These are phyloP conservation scores for Dispira simplex DNA, from an alignment of 192 early-diverging fungal species.

Conservation along the genomic window DNA sequence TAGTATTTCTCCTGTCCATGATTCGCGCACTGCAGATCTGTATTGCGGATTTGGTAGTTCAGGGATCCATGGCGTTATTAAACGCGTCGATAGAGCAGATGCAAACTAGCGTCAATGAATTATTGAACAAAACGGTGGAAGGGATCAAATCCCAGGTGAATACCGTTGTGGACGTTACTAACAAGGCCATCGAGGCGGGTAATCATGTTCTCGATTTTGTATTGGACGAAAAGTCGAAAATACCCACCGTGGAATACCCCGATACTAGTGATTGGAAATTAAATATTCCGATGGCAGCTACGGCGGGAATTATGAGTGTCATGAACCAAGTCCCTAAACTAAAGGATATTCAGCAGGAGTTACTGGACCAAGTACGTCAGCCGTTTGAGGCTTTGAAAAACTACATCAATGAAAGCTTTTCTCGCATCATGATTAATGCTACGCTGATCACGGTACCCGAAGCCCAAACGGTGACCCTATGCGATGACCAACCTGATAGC, in stretches of 20 bases:
- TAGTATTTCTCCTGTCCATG: neutral
- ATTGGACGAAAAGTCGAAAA: neutral
- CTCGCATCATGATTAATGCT: neutral
- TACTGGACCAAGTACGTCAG: neutral
- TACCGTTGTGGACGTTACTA: slow-evolving; percentile 1
- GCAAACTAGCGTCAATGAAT: neutral
- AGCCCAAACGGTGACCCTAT: neutral
- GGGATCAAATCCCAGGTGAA: neutral
- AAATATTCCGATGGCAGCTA: neutral
- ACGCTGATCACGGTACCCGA: neutral
- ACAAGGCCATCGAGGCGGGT: neutral
- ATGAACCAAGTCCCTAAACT: slow-evolving; percentile 4
- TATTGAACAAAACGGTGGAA: neutral
- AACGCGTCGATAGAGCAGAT: neutral
- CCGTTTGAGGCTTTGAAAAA: slow-evolving; percentile 6
- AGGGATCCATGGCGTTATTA: neutral
- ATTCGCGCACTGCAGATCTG: slow-evolving; percentile 6
- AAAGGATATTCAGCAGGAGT: neutral
- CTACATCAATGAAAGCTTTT: neutral
- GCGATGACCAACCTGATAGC: neutral
- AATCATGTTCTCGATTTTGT: neutral
- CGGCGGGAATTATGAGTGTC: neutral
- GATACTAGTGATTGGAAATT: slow-evolving; percentile 2
- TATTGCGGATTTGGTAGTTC: slow-evolving; percentile 9
- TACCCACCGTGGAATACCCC: slow-evolving; percentile 2